phyloP scores from a whole-genome alignment of 2,329 filamentous ascomycete species.

The Juglanconis sp. region DNA sequence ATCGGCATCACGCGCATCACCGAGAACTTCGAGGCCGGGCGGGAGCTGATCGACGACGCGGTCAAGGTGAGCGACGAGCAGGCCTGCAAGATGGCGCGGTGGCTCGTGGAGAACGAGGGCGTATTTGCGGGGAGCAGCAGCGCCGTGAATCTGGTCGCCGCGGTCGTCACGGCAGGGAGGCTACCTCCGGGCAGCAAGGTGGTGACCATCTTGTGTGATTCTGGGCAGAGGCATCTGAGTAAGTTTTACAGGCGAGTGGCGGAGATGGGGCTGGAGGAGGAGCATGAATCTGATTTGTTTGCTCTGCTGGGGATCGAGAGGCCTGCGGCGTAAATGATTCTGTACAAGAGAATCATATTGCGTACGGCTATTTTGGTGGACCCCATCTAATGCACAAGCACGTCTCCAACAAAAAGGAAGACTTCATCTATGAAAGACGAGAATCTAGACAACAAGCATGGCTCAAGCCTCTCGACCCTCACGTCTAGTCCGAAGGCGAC shows the following conservation, averaged over 20 bases:
- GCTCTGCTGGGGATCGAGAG: slow-evolving; percentile 44
- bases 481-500: slow-evolving; percentile 2
- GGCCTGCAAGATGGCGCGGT: slow-evolving; percentile 89
- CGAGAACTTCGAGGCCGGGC: slow-evolving; percentile 83
- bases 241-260: slow-evolving; percentile 80
- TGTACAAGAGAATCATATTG: background rate
- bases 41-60: slow-evolving; percentile 85
- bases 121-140: slow-evolving; percentile 93
- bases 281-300: slow-evolving; percentile 49
- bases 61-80: slow-evolving; percentile 85
- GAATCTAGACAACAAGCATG: background rate
- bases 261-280: slow-evolving; percentile 63
- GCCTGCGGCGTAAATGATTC: background rate
- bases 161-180: slow-evolving; percentile 63
- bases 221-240: slow-evolving; percentile 76
- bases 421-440: background rate
- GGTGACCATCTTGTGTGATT: slow-evolving; percentile 83
- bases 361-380: background rate
- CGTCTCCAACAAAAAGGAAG: background rate
- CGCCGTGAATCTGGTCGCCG: slow-evolving; percentile 91
- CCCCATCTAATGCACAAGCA: background rate
- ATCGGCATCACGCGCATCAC: slow-evolving; percentile 96
- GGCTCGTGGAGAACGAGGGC: slow-evolving; percentile 92
- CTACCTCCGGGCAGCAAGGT: slow-evolving; percentile 62
- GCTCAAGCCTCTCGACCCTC: background rate